phyloP scores from a whole-genome alignment of 2,329 filamentous ascomycete species.

The Verticillium albo-atrum region DNA sequence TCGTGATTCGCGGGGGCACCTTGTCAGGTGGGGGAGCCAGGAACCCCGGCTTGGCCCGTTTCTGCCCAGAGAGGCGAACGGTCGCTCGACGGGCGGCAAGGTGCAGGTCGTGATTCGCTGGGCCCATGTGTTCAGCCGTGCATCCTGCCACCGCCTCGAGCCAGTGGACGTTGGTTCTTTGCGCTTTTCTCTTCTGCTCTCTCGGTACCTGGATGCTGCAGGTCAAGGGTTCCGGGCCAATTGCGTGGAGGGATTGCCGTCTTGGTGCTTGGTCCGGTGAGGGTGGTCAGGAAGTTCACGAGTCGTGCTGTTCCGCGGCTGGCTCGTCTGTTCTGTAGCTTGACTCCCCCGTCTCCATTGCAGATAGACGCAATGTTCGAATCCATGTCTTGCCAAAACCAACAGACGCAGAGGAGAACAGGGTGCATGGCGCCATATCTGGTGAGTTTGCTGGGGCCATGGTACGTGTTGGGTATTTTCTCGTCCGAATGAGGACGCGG shows the following conservation, averaged over 20 bases:
- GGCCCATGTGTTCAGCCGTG: conserved; percentile 6
- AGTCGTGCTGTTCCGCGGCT: not conserved
- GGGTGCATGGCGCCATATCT: not conserved
- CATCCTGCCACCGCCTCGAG: conserved; percentile 9
- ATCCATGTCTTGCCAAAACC: not conserved
- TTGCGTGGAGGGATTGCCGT: not conserved
- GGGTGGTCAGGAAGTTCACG: not conserved
- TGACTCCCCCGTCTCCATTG: not conserved
- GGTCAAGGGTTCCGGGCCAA: not conserved
- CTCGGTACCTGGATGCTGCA: conserved; percentile 3
- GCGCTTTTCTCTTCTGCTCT: not conserved
- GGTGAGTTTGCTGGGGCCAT: not conserved
- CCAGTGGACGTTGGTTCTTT: conserved; percentile 3
- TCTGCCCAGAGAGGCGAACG: not conserved
- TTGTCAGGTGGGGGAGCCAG: conserved; percentile 1
- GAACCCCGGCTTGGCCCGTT: not conserved
- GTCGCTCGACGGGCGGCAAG: conserved; percentile 20
- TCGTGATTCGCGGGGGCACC: conserved; percentile 6
- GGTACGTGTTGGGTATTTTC: not conserved
- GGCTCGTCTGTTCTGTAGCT: not conserved
- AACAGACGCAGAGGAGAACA: too few species aligned
- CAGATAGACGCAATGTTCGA: not conserved
- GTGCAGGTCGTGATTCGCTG: conserved; percentile 15
- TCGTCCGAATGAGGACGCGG: not conserved
- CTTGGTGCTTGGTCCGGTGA: not conserved